phyloP scores from a whole-genome alignment of 352 stramenopile species.

The Phytophthora parvispora region DNA sequence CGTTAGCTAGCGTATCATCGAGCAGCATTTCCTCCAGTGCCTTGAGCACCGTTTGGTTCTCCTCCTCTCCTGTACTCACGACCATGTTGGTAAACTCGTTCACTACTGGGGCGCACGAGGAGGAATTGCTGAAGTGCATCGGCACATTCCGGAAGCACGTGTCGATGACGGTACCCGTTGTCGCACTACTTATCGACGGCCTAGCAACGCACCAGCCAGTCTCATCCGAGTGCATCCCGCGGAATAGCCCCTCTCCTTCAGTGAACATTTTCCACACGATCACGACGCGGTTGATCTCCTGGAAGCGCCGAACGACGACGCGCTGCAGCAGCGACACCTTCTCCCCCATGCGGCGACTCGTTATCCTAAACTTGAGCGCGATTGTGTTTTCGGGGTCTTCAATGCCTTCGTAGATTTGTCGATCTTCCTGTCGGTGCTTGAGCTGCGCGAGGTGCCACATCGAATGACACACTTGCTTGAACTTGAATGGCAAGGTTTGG shows the following conservation, averaged over 20 bases:
- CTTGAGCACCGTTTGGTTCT: conserved; percentile 22
- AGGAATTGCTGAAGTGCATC: conserved; percentile 40
- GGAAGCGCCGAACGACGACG: conserved; percentile 52
- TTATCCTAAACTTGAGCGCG: conserved; percentile 37
- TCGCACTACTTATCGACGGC: conserved; percentile 3
- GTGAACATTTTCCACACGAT: conserved; percentile 72
- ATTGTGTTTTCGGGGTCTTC: conserved; percentile 31
- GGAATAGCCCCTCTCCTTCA: conserved; percentile 42
- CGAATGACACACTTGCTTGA: conserved; percentile 24
- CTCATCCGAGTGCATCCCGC: conserved; percentile 39
- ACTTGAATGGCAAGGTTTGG: conserved; percentile 39
- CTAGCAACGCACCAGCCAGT: conserved; percentile 36
- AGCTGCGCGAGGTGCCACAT: conserved; percentile 34
- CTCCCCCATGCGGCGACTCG: conserved; percentile 16
- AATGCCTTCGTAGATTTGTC: conserved; percentile 16
- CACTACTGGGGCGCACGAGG: conserved; percentile 7
- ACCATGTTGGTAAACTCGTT: conserved; percentile 38
- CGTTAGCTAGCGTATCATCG: conserved; percentile 19
- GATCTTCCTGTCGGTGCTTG: conserved; percentile 33
- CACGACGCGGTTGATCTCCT: conserved; percentile 58
- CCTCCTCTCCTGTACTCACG: conserved; percentile 26
- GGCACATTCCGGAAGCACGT: conserved; percentile 33
- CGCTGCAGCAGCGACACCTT: conserved; percentile 30
- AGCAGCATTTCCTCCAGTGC: conserved; percentile 35
- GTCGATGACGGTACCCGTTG: conserved; percentile 31